Percentiles rank a stretch among this genome's conserved stretches.
These are phyloP conservation scores for Puccinia coronata DNA, from an alignment of 1,284 basidiomycete species.

Conservation along the genomic window DNA sequence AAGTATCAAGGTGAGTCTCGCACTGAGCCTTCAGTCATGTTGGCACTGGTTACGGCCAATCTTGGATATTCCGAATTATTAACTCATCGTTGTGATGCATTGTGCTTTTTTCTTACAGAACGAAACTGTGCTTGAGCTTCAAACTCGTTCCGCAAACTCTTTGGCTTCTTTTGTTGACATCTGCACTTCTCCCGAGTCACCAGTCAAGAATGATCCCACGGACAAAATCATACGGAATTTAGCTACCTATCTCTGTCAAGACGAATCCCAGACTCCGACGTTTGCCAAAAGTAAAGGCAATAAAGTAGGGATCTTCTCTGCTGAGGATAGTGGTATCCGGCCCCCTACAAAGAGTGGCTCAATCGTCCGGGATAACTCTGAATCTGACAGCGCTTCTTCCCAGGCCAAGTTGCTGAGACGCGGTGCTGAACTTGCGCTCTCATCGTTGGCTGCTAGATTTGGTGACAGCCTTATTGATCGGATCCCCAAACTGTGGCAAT, in stretches of 20 bases:
- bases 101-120: slow-evolving; percentile 64
- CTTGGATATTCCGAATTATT: neutral
- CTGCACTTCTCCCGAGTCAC: slow-evolving; percentile 71
- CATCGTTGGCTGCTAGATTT: slow-evolving; percentile 75
- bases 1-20: slow-evolving; percentile 75
- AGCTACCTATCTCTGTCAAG: slow-evolving; percentile 93
- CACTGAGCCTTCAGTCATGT: slow-evolving; percentile 49
- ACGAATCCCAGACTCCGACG: slow-evolving; percentile 82
- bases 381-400: slow-evolving; percentile 52
- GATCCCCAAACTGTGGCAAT: slow-evolving; percentile 91
- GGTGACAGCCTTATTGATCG: slow-evolving; percentile 71
- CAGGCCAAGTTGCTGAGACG: slow-evolving; percentile 65
- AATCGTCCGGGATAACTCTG: slow-evolving; percentile 9
- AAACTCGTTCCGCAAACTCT: slow-evolving; percentile 81
- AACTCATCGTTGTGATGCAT: neutral
- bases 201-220: slow-evolving; percentile 64
- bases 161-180: slow-evolving; percentile 86
- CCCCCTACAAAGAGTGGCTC: slow-evolving; percentile 35
- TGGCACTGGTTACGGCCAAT: neutral
- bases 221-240: slow-evolving; percentile 98
- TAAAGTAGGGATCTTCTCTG: slow-evolving; percentile 75
- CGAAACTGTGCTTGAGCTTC: slow-evolving; percentile 85
- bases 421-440: slow-evolving; percentile 82
- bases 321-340: slow-evolving; percentile 59
- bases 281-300: slow-evolving; percentile 70